A percentile compares a stretch with the other conserved stretches of the same genome.
phyloP scores from a whole-genome alignment of 257 asterid species.

The Salvia rosmarinus region DNA sequence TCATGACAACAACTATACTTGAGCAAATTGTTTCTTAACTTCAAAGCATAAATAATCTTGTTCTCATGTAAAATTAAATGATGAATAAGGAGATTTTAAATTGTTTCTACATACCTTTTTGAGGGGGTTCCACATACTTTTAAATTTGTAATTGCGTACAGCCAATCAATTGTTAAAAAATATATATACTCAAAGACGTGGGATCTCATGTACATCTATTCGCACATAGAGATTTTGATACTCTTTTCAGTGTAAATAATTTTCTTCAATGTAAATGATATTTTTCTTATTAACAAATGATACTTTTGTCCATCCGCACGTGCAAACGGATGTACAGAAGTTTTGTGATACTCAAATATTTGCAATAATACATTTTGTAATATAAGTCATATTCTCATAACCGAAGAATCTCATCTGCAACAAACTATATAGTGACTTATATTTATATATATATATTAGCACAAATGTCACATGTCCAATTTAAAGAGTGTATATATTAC shows the following conservation, averaged over 20 bases:
- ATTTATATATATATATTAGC: background rate
- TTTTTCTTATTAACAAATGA: no score
- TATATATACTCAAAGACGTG: no score
- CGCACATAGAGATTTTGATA: no score
- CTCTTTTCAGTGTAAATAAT: no score
- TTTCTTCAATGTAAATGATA: no score
- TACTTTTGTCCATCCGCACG: no score
- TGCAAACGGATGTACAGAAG: no score
- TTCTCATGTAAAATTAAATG: background rate
- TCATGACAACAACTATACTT: constrained; percentile 35
- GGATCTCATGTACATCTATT: no score
- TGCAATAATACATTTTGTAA: background rate
- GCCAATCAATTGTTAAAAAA: background rate
- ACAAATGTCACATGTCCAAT: background rate
- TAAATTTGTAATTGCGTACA: background rate
- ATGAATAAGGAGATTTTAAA: background rate
- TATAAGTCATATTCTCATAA: background rate
- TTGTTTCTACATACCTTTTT: background rate
- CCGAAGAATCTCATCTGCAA: background rate
- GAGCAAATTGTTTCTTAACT: constrained; percentile 35
- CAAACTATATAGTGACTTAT: background rate
- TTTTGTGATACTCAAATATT: no score
- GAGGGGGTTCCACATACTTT: no score
- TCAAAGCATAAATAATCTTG: constrained; percentile 8
- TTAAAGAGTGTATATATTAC: background rate